Base-by-base conservation (phyloP, 1,284 basidiomycete species). In the Acaromyces ingoldii region DNA sequence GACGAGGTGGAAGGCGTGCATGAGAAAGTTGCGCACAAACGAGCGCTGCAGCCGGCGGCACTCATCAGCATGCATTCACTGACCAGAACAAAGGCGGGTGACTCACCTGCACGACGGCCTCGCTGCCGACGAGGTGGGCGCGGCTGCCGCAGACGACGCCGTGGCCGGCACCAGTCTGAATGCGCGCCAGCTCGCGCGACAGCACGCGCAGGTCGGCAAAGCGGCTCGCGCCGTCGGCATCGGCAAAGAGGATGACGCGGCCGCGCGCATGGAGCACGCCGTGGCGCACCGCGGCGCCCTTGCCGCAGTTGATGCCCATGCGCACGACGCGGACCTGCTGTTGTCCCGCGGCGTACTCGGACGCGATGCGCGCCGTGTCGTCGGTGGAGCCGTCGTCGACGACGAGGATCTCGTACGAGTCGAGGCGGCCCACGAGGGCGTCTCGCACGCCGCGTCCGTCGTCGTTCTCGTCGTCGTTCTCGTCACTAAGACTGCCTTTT, bases 301-400 rank as follows among this genome's bases (percentile, higher is more conserved):
- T 96, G 1, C 91, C 91, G 10, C 87, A 77, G 70, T 95, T 96
- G 66, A 81, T 79, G 69, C 83, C 83, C 44, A 95, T 78, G n/a
- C 80, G 82, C 40, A 91, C 82, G 4, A 95, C 83, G 43, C 87
- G 83, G 47, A 93, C 84, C 10, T 55, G 64, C 62, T 62, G 59
- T 72, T 87, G 81, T 50, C 82, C 75, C 3, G 76, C 64, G 0
- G 87, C 86, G 36, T 89, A 80, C 24, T 80, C 74, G 38, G 92
- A 78, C 1, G 86, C 87, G 6, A 82, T 76, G 0, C 79, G 76
- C 0, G 83, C 79, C 0, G 91, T 96, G 13, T 76, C 81, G 76
- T 96, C 91, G 22, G 78, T 79, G 26, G 85, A 88, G 3, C 91
- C 91, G 75, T 96, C 91, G 76, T 95, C 91, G 19, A 96, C 83